Percentiles rank a stretch among this genome's conserved stretches.
phyloP scores from a whole-genome alignment of 306 rosid species.

The Quercus suber region DNA sequence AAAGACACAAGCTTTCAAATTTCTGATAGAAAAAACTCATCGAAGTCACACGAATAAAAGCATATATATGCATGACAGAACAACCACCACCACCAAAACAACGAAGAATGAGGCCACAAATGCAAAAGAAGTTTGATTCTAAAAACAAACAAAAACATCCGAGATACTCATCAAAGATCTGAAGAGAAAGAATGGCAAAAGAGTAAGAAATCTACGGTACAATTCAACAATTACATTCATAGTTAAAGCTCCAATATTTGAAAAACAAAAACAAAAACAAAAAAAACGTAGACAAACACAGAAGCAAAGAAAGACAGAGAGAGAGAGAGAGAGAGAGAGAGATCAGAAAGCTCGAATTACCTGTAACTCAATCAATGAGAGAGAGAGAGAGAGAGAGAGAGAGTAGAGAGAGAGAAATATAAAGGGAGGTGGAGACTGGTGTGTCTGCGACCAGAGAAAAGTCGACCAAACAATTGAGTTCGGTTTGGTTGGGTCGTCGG shows the following conservation, averaged over 20 bases:
- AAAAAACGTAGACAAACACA: background rate
- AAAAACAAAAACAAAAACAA: background rate
- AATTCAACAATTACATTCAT: slow-evolving; percentile 6
- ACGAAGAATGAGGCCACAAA: slow-evolving; percentile 2
- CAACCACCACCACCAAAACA: background rate
- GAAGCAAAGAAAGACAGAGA: background rate
- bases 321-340: background rate
- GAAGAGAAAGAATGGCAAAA: background rate
- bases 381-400: slow-evolving; percentile 13
- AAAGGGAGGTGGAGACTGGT: slow-evolving; percentile 2
- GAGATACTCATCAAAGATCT: slow-evolving; percentile 21
- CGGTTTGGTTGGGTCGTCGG: slow-evolving; percentile 89
- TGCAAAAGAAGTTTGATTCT: background rate
- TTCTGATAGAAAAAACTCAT: slow-evolving; percentile 7
- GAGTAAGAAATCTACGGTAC: slow-evolving; percentile 3
- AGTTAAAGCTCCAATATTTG: slow-evolving; percentile 7
- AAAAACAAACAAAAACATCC: background rate
- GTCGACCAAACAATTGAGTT: slow-evolving; percentile 57
- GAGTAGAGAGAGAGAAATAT: background rate
- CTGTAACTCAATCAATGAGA: slow-evolving; percentile 38
- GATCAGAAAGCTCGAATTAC: slow-evolving; percentile 37
- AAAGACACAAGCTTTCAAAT: background rate
- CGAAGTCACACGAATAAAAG: background rate
- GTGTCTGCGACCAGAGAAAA: slow-evolving; percentile 33
- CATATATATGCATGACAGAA: background rate